Evolutionary conservation across 768 basidiomycete species (phyloP).

Genomic region (Lenzites betulinus): DNA sequence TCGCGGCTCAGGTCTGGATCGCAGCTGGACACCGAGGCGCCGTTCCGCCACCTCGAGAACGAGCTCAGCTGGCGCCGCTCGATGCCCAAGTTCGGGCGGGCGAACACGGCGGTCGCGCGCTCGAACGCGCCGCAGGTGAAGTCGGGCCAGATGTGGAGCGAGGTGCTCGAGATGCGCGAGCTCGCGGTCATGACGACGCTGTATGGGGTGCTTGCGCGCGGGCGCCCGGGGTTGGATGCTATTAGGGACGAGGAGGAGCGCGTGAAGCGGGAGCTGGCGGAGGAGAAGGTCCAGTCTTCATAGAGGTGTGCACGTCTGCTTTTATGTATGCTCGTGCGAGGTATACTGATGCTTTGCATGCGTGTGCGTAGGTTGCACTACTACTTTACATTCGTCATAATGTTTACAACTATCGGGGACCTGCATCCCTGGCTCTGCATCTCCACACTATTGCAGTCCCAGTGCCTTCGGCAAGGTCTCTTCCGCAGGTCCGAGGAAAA

Average conservation of each 20-base stretch:
- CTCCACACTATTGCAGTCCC: conserved; percentile 21
- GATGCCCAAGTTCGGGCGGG: conserved; percentile 23
- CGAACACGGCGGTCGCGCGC: conserved; percentile 2
- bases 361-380: neutral
- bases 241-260: conserved; percentile 42
- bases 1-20: neutral
- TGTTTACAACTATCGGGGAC: neutral
- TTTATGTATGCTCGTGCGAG: neutral
- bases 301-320: neutral
- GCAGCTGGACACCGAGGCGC: conserved; percentile 11
- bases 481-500: conserved; percentile 54
- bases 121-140: neutral
- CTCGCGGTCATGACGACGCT: conserved; percentile 50
- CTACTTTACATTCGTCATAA: conserved; percentile 8
- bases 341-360: neutral
- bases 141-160: conserved; percentile 35
- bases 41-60: conserved; percentile 19
- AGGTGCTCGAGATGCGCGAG: conserved; percentile 36
- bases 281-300: neutral
- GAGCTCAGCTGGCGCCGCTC: conserved; percentile 19
- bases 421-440: neutral
- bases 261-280: conserved; percentile 10
- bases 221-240: conserved; percentile 48
- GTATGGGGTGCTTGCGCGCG: conserved; percentile 47
- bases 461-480: conserved; percentile 45